These are phyloP conservation scores for Phaeosphaeriaceae sp. DNA, from an alignment of 2,329 filamentous ascomycete species.

Conservation along the genomic window DNA sequence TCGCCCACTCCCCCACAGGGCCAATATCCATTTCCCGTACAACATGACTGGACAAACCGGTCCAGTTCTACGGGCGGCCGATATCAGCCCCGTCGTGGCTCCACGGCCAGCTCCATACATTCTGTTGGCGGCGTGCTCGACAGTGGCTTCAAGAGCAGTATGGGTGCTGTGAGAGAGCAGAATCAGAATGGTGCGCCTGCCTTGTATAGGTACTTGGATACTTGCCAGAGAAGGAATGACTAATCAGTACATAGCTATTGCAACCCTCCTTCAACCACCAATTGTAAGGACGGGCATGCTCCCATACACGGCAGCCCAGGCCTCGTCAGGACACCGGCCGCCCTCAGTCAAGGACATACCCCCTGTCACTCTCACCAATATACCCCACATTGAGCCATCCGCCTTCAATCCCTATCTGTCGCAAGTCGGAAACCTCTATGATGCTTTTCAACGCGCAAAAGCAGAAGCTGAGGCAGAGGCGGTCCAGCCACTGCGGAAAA, in stretches of 20 bases:
- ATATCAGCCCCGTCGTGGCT: constrained; percentile 71
- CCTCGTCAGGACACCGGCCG: constrained; percentile 75
- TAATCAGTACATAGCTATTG: constrained; percentile 70
- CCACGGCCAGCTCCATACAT: constrained; percentile 84
- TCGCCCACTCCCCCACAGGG: constrained; percentile 49
- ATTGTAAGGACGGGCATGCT: constrained; percentile 87
- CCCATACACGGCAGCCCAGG: constrained; percentile 74
- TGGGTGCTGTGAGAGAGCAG: constrained; percentile 70
- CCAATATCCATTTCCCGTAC: constrained; percentile 64
- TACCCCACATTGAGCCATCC: constrained; percentile 77
- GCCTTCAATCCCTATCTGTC: constrained; percentile 85
- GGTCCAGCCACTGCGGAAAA: constrained; percentile 53
- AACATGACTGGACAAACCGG: constrained; percentile 61
- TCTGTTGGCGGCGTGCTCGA: constrained; percentile 88
- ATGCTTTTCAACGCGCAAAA: constrained; percentile 84
- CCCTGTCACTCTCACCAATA: constrained; percentile 88
- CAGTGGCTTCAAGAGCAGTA: constrained; percentile 64
- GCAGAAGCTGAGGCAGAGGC: constrained; percentile 72
- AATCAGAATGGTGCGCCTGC: constrained; percentile 74
- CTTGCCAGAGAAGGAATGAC: constrained; percentile 1
- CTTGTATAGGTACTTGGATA: background rate
- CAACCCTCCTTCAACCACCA: constrained; percentile 87
- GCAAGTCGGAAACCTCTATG: constrained; percentile 86
- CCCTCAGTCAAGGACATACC: constrained; percentile 90
- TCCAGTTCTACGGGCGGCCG: constrained; percentile 55